Evolutionary conservation across 768 basidiomycete species (phyloP).

Genomic region (Suillus luteus): DNA sequence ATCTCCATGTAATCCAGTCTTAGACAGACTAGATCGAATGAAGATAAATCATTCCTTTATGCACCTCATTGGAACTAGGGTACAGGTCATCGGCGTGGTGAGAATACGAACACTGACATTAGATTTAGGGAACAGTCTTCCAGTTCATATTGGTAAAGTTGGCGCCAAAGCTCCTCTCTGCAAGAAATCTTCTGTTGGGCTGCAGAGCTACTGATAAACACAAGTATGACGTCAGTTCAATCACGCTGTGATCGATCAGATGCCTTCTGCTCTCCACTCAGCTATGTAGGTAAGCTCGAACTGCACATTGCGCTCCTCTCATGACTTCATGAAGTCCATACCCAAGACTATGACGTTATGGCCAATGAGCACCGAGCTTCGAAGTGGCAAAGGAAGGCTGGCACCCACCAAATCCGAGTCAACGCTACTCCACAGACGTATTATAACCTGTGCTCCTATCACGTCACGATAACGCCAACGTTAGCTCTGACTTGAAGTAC

Average conservation of each 20-base stretch:
- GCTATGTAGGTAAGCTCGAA: not conserved
- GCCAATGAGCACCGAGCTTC: conserved; percentile 38
- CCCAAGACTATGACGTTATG: not conserved
- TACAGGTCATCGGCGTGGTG: not conserved
- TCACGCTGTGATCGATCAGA: too few species aligned
- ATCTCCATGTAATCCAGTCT: conserved; percentile 8
- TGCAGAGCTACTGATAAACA: not conserved
- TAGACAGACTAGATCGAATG: not conserved
- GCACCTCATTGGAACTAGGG: not conserved
- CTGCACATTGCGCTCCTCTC: not conserved
- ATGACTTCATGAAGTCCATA: not conserved
- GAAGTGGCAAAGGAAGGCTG: conserved; percentile 68
- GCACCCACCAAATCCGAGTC: not conserved
- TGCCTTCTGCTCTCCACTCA: not conserved
- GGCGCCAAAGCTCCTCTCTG: not conserved
- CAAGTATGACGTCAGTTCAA: too few species aligned
- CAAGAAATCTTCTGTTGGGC: not conserved
- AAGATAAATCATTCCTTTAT: not conserved
- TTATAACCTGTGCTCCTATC: conserved; percentile 48
- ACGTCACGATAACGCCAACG: conserved; percentile 11
- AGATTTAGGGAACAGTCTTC: too few species aligned
- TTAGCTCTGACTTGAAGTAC: conserved; percentile 28
- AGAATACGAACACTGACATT: too few species aligned
- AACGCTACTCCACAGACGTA: conserved; percentile 23
- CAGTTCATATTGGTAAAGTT: not conserved